These are phyloP conservation scores for Blastocrithidia nonstop DNA, from an alignment of 208 protist genomes.

Conservation along the genomic window DNA sequence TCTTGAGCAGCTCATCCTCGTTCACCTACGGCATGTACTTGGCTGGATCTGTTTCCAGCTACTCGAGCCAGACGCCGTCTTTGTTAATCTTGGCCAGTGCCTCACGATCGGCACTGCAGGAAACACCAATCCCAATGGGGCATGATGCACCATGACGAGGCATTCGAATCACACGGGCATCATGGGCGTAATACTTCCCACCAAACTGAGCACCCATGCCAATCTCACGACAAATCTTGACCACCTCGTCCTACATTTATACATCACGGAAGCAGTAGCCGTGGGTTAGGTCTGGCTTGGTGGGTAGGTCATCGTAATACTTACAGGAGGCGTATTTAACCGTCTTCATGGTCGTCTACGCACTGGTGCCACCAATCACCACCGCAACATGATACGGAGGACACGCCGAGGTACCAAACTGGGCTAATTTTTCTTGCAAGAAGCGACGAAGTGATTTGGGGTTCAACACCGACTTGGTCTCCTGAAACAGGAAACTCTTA, in stretches of 20 bases:
- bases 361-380: conserved; percentile 92
- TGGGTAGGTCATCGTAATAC: conserved; percentile 91
- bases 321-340: conserved; percentile 90
- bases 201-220: conserved; percentile 96
- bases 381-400: conserved; percentile 95
- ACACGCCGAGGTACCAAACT: conserved; percentile 94
- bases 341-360: conserved; percentile 93
- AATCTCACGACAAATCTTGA: conserved; percentile 76
- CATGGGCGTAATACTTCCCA: conserved; percentile 97
- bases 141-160: conserved; percentile 86
- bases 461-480: conserved; percentile 94
- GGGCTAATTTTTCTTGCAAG: conserved; percentile 85
- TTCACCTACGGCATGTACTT: conserved; percentile 87
- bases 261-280: conserved; percentile 92
- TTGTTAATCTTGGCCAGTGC: conserved; percentile 88
- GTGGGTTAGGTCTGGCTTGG: conserved; percentile 49
- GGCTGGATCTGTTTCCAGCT: conserved; percentile 89
- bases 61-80: conserved; percentile 92
- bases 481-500: conserved; percentile 94
- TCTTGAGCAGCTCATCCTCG: conserved; percentile 59
- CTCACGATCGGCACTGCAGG: conserved; percentile 93
- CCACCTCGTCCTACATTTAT: conserved; percentile 82
- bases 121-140: conserved; percentile 92
- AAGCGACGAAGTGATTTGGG: conserved; percentile 84
- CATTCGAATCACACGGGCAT: conserved; percentile 90